Evolutionary conservation across 192 early-diverging fungal genomes (phyloP).

Genomic region (Coemansia sp.): DNA sequence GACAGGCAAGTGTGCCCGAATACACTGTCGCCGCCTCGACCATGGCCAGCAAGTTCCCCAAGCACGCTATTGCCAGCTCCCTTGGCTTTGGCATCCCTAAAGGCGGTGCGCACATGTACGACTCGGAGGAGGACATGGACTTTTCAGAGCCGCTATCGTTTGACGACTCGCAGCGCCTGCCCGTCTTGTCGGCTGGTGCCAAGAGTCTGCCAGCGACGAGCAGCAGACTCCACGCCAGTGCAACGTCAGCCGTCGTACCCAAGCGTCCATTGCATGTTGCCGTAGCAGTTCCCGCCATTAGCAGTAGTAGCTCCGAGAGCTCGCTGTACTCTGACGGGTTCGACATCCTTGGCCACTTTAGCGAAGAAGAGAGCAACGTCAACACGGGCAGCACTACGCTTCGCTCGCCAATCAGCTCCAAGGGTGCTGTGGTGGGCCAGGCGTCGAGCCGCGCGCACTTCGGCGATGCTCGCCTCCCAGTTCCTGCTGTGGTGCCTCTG

Average conservation of each 20-base stretch:
- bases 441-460: conserved; percentile 40
- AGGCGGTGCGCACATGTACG: conserved; percentile 18
- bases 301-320: conserved; percentile 20
- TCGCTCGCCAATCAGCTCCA: neutral
- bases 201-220: conserved; percentile 36
- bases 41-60: conserved; percentile 48
- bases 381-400: conserved; percentile 2
- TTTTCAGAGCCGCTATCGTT: conserved; percentile 43
- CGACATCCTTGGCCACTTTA: conserved; percentile 45
- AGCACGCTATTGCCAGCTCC: conserved; percentile 35
- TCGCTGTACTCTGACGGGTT: conserved; percentile 34
- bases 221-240: neutral
- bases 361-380: conserved; percentile 31
- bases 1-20: conserved; percentile 10
- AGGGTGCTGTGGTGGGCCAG: neutral
- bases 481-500: conserved; percentile 20
- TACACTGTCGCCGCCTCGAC: conserved; percentile 35
- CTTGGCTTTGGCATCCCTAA: conserved; percentile 43
- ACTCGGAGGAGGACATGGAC: conserved; percentile 53
- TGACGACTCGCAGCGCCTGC: conserved; percentile 18
- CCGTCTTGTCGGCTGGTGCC: conserved; percentile 6
- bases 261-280: conserved; percentile 18
- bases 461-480: conserved; percentile 8
- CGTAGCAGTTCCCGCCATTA: neutral
- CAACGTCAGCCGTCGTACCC: conserved; percentile 2